Conservation (phyloP, 306 rosid species). For the Prunus davidiana region DNA sequence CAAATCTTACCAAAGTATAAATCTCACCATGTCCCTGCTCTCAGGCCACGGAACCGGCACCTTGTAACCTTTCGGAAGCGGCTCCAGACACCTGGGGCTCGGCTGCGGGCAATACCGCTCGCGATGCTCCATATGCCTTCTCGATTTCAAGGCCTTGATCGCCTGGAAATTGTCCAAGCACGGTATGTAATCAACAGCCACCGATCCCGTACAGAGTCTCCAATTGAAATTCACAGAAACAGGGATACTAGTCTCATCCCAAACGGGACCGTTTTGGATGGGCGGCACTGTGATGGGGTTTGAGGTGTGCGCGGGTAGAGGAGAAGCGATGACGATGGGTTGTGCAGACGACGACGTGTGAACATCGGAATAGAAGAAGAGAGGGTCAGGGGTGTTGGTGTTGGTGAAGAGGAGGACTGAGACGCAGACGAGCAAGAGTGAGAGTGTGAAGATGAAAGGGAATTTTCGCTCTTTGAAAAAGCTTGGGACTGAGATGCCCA, state of each 20-base stretch:
- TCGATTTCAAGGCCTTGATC: conserved; percentile 60
- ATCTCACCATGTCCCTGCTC: conserved; percentile 99
- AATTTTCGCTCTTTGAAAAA: conserved; percentile 49
- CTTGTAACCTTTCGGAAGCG: conserved; percentile 69
- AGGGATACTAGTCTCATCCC: background rate
- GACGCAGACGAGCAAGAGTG: conserved; percentile 44
- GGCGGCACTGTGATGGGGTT: background rate
- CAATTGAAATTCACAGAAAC: conserved; percentile 29
- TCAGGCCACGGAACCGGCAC: conserved; percentile 79
- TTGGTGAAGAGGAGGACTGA: conserved; percentile 50
- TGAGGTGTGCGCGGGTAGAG: background rate
- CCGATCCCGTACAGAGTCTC: conserved; percentile 55
- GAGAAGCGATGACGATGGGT: background rate
- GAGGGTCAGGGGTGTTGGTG: conserved; percentile 32
- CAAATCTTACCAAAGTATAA: conserved; percentile 62
- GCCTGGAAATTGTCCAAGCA: conserved; percentile 77
- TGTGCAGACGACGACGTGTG: conserved; percentile 6
- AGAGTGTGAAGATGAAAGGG: conserved; percentile 59
- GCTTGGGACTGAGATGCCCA: conserved; percentile 43
- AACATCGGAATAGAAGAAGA: conserved; percentile 37
- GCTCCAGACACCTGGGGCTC: conserved; percentile 53
- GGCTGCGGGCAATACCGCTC: conserved; percentile 82
- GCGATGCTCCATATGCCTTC: conserved; percentile 94
- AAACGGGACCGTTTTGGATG: background rate
- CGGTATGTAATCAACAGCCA: conserved; percentile 65